Evolutionary conservation across 306 rosid species (phyloP), one percentile per base, ranked within the genome.

Genomic region (Leucaena leucocephala): DNA sequence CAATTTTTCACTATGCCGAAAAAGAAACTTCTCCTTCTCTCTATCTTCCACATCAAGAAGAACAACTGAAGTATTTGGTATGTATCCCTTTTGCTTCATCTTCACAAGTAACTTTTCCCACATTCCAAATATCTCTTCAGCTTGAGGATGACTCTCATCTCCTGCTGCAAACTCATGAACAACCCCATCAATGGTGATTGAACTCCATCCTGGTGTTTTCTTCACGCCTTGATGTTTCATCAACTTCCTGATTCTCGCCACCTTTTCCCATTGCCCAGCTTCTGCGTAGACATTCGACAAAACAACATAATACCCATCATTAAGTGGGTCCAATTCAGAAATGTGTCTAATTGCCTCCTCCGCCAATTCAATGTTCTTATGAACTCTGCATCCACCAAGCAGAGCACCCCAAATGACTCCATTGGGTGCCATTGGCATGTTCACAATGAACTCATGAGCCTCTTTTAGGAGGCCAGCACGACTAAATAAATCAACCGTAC

Each of bases 371-470:
- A 84, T 57, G 82, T 86, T 84, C 78, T 84, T 82, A 68, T 89
- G 82, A 78, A 89, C 87, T 81, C 76, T 89, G 80, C 92, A 84
- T 69, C 92, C 86, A 52, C 87, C 89, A 59, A 86, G 92, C 7
- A 84, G 79, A 58, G 92, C 87, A 46, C 89, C 92, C 89, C 85
- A 89, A 16, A 86, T 80, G 34, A 89, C 80, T 50, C 82, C 87
- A 70, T 86, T 89, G 9, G 92, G 87, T 48, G 76, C 66, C 43
- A 84, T 78, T 57, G 92, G 90, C 90, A 89, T 89, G 52, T 83
- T 84, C 62, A 46, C 35, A 75, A 89, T 86, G 34, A 89, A 82
- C 63, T 89, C 89, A 9, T 78, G 49, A 11, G 90, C 92, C 79
- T 89, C 88, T 68, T 81, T 78, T 62, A 89, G 85, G 39, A 84